phyloP scores from a whole-genome alignment of 2,329 filamentous ascomycete species.

The Penicillium carneum region DNA sequence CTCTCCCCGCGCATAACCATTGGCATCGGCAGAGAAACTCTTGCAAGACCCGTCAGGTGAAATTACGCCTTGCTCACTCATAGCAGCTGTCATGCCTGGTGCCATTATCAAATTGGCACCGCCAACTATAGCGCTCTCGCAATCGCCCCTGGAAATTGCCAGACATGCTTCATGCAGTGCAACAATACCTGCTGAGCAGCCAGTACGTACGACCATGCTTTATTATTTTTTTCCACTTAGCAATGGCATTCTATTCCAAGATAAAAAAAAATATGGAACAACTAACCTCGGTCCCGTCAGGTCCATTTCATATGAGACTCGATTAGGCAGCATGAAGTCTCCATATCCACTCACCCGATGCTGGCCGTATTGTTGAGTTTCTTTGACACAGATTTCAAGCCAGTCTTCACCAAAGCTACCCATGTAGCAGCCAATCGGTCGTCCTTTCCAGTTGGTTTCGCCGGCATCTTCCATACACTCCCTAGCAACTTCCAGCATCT shows the following conservation, averaged over 20 bases:
- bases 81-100: slow-evolving; percentile 35
- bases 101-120: slow-evolving; percentile 46
- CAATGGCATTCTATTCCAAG: not conserved
- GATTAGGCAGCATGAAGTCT: slow-evolving; percentile 36
- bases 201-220: slow-evolving; percentile 43
- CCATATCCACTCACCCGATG: slow-evolving; percentile 30
- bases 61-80: slow-evolving; percentile 47
- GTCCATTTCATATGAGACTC: slow-evolving; percentile 40
- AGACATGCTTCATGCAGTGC: slow-evolving; percentile 42
- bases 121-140: slow-evolving; percentile 41
- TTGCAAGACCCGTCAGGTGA: slow-evolving; percentile 41
- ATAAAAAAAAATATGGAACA: not conserved
- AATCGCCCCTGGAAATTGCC: slow-evolving; percentile 26
- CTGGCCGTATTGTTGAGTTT: slow-evolving; percentile 14
- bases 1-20: slow-evolving; percentile 46
- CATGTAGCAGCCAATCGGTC: slow-evolving; percentile 32
- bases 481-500: slow-evolving; percentile 37
- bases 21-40: slow-evolving; percentile 37
- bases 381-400: slow-evolving; percentile 20
- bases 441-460: slow-evolving; percentile 36
- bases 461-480: slow-evolving; percentile 41
- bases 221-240: not conserved
- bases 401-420: slow-evolving; percentile 28
- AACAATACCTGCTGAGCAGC: slow-evolving; percentile 46
- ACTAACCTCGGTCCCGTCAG: slow-evolving; percentile 35